Evolutionary conservation across 345 rosid species (phyloP).

Genomic region (Eucalyptus polyanthemos): DNA sequence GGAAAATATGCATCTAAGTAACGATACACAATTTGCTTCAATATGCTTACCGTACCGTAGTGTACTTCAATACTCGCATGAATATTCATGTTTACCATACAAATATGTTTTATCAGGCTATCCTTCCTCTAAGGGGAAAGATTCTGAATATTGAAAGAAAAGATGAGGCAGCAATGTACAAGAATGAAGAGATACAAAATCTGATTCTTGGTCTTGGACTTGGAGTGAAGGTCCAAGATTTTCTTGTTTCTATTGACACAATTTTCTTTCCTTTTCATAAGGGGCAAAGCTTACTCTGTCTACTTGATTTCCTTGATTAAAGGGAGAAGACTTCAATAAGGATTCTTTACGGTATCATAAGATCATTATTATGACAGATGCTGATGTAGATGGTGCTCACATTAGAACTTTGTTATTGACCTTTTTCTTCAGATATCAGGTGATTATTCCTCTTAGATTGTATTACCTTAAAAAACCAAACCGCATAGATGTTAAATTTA

Average conservation of each 20-base stretch:
- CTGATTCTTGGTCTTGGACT: constrained; percentile 93
- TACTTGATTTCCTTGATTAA: not conserved
- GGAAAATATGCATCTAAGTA: not conserved
- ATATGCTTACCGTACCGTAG: not conserved
- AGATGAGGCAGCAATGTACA: constrained; percentile 98
- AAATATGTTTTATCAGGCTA: constrained; percentile 44
- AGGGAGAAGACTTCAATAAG: constrained; percentile 92
- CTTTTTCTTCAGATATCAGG: constrained; percentile 99
- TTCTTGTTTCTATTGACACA: not conserved
- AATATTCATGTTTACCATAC: not conserved
- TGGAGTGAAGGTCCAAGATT: constrained; percentile 69
- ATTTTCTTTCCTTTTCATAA: not conserved
- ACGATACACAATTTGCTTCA: not conserved
- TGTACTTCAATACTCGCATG: not conserved
- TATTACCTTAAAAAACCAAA: not conserved
- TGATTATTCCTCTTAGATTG: not conserved
- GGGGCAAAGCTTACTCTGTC: not conserved
- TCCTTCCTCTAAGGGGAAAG: constrained; percentile 97
- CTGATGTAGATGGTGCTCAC: constrained; percentile 99
- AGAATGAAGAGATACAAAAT: constrained; percentile 95
- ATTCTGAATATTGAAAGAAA: constrained; percentile 87
- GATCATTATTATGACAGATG: constrained; percentile 96
- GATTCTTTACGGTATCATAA: constrained; percentile 87
- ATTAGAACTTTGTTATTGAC: constrained; percentile 87
- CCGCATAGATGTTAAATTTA: not conserved